Conservation (phyloP, 192 early-diverging fungal genomes). For the Coemansia sp. region DNA sequence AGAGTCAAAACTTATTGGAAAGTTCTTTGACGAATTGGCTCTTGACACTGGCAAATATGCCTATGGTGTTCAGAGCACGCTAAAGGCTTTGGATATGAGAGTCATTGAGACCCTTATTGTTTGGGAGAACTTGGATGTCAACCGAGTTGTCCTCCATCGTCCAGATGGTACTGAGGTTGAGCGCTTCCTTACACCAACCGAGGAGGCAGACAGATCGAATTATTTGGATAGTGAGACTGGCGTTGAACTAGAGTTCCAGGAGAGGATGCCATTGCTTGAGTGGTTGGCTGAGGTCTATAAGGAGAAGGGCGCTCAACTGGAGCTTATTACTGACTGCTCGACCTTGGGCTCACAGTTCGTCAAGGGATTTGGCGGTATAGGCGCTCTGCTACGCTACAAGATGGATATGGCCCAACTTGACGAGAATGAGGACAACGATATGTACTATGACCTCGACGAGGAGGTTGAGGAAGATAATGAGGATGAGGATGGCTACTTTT, state of each 20-base stretch:
- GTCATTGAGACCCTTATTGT: conserved; percentile 95
- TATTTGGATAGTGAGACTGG: conserved; percentile 68
- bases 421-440: conserved; percentile 66
- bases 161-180: conserved; percentile 65
- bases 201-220: conserved; percentile 74
- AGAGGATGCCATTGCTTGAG: conserved; percentile 81
- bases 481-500: conserved; percentile 19
- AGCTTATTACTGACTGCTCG: conserved; percentile 92
- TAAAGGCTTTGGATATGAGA: conserved; percentile 91
- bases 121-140: conserved; percentile 88
- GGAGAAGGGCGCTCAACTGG: conserved; percentile 86
- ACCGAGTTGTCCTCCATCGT: conserved; percentile 75
- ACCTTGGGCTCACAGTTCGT: conserved; percentile 95
- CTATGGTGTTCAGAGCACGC: conserved; percentile 92
- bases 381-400: conserved; percentile 91
- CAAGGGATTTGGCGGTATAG: conserved; percentile 96
- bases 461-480: conserved; percentile 15
- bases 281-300: conserved; percentile 98
- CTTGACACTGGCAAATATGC: conserved; percentile 93
- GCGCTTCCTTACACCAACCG: conserved; percentile 76
- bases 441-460: conserved; percentile 57
- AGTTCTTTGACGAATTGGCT: conserved; percentile 95
- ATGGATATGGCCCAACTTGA: conserved; percentile 73
- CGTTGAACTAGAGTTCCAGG: conserved; percentile 77
- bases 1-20: conserved; percentile 91